A percentile compares a stretch with the other conserved stretches of the same genome.
These are phyloP conservation scores for Wickerhamiella shivajii DNA, from an alignment of 805 yeast species.

Conservation along the genomic window DNA sequence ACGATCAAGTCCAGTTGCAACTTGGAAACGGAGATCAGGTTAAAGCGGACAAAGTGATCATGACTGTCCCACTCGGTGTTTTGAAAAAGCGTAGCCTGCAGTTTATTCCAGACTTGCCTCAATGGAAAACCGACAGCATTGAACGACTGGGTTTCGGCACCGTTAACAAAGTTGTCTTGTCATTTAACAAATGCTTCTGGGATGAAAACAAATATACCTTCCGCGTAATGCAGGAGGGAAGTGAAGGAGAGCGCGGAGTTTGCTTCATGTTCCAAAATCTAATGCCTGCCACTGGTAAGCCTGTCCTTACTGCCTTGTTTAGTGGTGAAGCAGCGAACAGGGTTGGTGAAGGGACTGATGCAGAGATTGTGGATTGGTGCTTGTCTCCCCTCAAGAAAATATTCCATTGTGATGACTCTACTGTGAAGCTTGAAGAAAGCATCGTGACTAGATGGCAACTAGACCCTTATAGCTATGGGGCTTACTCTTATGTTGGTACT, in stretches of 20 bases:
- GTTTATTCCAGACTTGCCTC: constrained; percentile 30
- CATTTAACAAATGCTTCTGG: constrained; percentile 29
- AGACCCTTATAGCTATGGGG: constrained; percentile 68
- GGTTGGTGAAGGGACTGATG: constrained; percentile 23
- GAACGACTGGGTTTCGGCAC: constrained; percentile 28
- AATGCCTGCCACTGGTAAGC: constrained; percentile 24
- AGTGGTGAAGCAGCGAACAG: constrained; percentile 28
- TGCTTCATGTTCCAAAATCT: constrained; percentile 29
- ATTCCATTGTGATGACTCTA: constrained; percentile 16
- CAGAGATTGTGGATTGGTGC: constrained; percentile 24
- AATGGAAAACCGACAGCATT: constrained; percentile 28
- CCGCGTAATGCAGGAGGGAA: constrained; percentile 20
- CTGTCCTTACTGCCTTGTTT: constrained; percentile 27
- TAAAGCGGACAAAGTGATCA: constrained; percentile 27
- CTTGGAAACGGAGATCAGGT: constrained; percentile 29
- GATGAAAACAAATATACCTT: constrained; percentile 22
- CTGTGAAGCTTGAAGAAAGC: constrained; percentile 23
- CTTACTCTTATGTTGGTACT: constrained; percentile 40
- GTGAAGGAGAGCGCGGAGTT: constrained; percentile 22
- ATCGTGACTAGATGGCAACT: constrained; percentile 60
- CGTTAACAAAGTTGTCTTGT: constrained; percentile 27
- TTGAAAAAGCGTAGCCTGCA: constrained; percentile 26
- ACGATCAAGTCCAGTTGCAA: constrained; percentile 22
- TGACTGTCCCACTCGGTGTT: constrained; percentile 30
- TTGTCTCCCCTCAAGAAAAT: constrained; percentile 20